phyloP scores from a whole-genome alignment of 169 alveolate species.

The Plasmodium gallinaceum region DNA sequence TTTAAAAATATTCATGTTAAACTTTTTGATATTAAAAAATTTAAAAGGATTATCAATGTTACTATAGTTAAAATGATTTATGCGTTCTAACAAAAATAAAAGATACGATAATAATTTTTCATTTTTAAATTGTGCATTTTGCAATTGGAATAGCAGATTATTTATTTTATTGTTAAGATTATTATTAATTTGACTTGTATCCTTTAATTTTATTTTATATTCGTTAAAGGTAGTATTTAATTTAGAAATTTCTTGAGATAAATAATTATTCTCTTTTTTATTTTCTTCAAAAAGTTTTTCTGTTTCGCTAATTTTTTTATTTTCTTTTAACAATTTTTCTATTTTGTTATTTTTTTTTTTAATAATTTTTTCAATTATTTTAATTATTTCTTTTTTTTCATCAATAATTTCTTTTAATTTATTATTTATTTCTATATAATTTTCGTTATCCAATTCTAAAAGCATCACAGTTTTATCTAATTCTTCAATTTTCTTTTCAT shows the following conservation, averaged over 20 bases:
- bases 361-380: slow-evolving; percentile 49
- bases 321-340: slow-evolving; percentile 70
- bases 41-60: not conserved
- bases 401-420: slow-evolving; percentile 66
- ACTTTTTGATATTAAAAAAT: slow-evolving; percentile 26
- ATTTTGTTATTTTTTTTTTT: slow-evolving; percentile 62
- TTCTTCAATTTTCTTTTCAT: slow-evolving; percentile 70
- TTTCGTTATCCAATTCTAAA: slow-evolving; percentile 58
- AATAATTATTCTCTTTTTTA: slow-evolving; percentile 48
- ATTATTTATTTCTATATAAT: slow-evolving; percentile 49
- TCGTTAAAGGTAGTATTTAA: slow-evolving; percentile 32
- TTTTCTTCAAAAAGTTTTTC: slow-evolving; percentile 47
- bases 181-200: slow-evolving; percentile 39
- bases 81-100: slow-evolving; percentile 49
- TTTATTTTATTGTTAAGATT: slow-evolving; percentile 57
- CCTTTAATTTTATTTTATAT: slow-evolving; percentile 54
- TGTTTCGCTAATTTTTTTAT: slow-evolving; percentile 47
- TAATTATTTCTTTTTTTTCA: slow-evolving; percentile 62
- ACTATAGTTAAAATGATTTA: slow-evolving; percentile 4
- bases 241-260: slow-evolving; percentile 56
- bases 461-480: slow-evolving; percentile 72
- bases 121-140: slow-evolving; percentile 66
- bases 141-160: slow-evolving; percentile 50
- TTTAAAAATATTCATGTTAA: slow-evolving; percentile 21
- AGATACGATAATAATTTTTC: slow-evolving; percentile 57